Evolutionary conservation across 306 rosid genomes (phyloP).

Genomic region (Sechiopsis laciniata): DNA sequence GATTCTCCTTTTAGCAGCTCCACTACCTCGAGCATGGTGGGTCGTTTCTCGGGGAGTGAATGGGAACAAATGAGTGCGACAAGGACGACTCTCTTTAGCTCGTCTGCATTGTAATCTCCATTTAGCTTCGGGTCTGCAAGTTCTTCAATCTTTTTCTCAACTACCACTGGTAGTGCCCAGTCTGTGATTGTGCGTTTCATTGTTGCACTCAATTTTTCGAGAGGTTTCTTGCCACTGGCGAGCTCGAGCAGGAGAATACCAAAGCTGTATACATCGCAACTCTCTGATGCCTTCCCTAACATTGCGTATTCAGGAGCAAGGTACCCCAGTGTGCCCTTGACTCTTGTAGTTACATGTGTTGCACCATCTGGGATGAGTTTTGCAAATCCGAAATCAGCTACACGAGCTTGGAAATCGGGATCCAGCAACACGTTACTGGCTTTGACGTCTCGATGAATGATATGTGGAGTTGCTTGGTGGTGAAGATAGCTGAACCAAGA

Average conservation of each 20-base stretch:
- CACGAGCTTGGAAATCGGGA: constrained; percentile 68
- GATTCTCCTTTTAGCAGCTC: constrained; percentile 74
- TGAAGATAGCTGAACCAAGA: constrained; percentile 78
- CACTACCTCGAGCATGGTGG: constrained; percentile 67
- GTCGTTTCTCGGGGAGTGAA: constrained; percentile 67
- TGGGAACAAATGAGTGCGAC: constrained; percentile 67
- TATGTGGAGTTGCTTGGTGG: constrained; percentile 81
- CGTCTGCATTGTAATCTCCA: constrained; percentile 66
- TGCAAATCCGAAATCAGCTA: constrained; percentile 95
- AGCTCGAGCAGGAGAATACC: constrained; percentile 93
- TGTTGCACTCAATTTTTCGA: constrained; percentile 46
- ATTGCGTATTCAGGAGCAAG: constrained; percentile 95
- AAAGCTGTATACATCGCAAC: constrained; percentile 88
- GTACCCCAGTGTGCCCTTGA: constrained; percentile 95
- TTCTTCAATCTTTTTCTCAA: constrained; percentile 54
- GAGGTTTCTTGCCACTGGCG: constrained; percentile 80
- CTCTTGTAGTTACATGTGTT: constrained; percentile 92
- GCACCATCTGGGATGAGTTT: constrained; percentile 94
- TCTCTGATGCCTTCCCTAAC: constrained; percentile 84
- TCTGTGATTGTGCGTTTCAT: constrained; percentile 60
- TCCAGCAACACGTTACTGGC: constrained; percentile 85
- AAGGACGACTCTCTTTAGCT: constrained; percentile 67
- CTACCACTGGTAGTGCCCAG: constrained; percentile 86
- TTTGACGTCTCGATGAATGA: constrained; percentile 84
- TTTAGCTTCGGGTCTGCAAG: constrained; percentile 74